Evolutionary conservation across 257 asterid species (phyloP).

Genomic region (Petrea volubilis): DNA sequence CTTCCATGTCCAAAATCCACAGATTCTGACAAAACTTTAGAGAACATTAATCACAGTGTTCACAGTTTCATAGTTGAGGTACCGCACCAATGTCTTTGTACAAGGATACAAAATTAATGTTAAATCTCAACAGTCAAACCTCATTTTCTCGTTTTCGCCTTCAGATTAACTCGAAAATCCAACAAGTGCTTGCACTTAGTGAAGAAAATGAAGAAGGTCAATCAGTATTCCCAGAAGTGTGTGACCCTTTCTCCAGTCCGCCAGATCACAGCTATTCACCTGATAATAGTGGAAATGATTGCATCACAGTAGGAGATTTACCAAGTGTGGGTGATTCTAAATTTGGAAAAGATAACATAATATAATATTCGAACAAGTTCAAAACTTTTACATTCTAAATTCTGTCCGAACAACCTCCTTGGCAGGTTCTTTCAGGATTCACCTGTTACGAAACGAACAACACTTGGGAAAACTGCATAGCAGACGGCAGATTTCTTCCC

Average conservation of each 20-base stretch:
- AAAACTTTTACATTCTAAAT: too few species aligned
- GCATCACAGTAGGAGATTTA: conserved; percentile 44
- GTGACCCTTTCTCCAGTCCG: conserved; percentile 53
- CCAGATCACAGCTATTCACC: conserved; percentile 51
- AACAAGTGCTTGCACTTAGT: conserved; percentile 19
- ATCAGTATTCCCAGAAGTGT: conserved; percentile 29
- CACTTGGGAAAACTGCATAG: conserved; percentile 30
- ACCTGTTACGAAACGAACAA: conserved; percentile 38
- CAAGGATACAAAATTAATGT: too few species aligned
- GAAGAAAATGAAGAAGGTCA: conserved; percentile 20
- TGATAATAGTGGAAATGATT: conserved; percentile 31
- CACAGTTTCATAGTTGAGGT: conserved; percentile 54
- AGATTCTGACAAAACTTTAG: conserved; percentile 25
- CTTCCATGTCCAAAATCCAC: conserved; percentile 47
- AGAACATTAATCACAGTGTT: conserved; percentile 41
- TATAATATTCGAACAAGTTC: too few species aligned
- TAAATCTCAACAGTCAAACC: not conserved
- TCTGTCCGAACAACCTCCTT: too few species aligned
- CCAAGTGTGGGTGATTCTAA: conserved; percentile 44
- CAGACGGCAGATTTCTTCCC: conserved; percentile 45
- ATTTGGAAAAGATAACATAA: too few species aligned
- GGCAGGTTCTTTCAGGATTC: conserved; percentile 47
- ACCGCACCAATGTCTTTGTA: not conserved
- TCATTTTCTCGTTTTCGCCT: not conserved
- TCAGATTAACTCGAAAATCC: conserved; percentile 45